Conservation (phyloP, 2,329 filamentous ascomycete genomes). For the Trichoderma koningii region DNA sequence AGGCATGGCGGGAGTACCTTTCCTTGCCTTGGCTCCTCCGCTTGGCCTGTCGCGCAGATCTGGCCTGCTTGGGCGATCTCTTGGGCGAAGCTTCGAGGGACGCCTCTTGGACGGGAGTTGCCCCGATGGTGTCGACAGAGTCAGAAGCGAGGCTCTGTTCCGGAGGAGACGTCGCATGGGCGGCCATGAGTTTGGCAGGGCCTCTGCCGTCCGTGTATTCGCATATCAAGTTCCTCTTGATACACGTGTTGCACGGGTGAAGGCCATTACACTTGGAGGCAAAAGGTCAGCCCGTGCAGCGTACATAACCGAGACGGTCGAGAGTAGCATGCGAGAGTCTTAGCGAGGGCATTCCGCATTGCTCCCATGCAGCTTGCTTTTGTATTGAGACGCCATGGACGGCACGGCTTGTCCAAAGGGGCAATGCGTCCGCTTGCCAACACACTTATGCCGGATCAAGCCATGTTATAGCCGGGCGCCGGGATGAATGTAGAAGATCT, state of each 20-base stretch:
- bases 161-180: conserved; percentile 18
- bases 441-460: conserved; percentile 25
- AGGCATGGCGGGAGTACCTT: not conserved
- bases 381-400: not conserved
- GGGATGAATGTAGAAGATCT: conserved; percentile 19
- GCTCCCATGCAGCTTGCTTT: conserved; percentile 18
- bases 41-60: conserved; percentile 2
- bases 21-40: conserved; percentile 16
- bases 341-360: not conserved
- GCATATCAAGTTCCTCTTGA: conserved; percentile 32
- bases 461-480: conserved; percentile 21
- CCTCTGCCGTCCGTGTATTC: conserved; percentile 29
- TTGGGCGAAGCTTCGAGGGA: conserved; percentile 7
- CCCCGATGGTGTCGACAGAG: conserved; percentile 7
- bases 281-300: conserved; percentile 17
- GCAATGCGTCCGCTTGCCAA: conserved; percentile 25
- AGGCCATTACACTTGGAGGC: conserved; percentile 33
- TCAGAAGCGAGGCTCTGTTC: conserved; percentile 12
- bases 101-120: conserved; percentile 14
- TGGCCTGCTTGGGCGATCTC: conserved; percentile 10
- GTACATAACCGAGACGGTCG: conserved; percentile 22
- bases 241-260: conserved; percentile 33
- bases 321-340: conserved; percentile 18
- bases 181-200: conserved; percentile 18
- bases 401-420: conserved; percentile 19